phyloP scores from a whole-genome alignment of 2,329 filamentous ascomycete species.

The Monilinia vaccinii-corymbosi region DNA sequence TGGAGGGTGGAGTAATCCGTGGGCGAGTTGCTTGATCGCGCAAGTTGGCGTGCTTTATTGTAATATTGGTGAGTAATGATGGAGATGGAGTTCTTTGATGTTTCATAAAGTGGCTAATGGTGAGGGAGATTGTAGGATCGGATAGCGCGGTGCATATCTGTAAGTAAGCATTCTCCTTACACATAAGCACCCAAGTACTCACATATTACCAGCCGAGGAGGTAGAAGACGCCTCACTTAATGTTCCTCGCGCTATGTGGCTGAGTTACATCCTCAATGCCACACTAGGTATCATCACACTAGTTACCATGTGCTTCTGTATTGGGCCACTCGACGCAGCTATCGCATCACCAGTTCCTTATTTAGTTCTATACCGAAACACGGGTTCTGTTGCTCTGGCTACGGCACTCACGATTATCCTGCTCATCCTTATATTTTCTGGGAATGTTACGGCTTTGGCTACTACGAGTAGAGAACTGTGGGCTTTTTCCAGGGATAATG shows the following conservation, averaged over 20 bases:
- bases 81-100: not conserved
- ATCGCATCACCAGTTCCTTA: conserved; percentile 35
- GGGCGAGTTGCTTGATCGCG: conserved; percentile 31
- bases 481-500: conserved; percentile 31
- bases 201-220: conserved; percentile 34
- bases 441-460: conserved; percentile 32
- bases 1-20: conserved; percentile 29
- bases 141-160: conserved; percentile 32
- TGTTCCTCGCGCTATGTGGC: conserved; percentile 40
- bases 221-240: conserved; percentile 38
- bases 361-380: conserved; percentile 35
- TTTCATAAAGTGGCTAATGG: not conserved
- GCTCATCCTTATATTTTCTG: conserved; percentile 32
- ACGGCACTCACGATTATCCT: conserved; percentile 39
- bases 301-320: conserved; percentile 31
- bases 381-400: conserved; percentile 34
- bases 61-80: conserved; percentile 21
- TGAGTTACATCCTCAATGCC: conserved; percentile 39
- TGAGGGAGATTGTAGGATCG: conserved; percentile 5
- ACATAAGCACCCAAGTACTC: not conserved
- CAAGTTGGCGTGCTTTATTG: conserved; percentile 27
- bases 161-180: not conserved
- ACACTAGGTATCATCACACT: conserved; percentile 35
- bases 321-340: conserved; percentile 31
- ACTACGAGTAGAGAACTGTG: conserved; percentile 33